Percentiles rank a stretch among this genome's conserved stretches.
Evolutionary conservation across 257 asterid species (phyloP).

Genomic region (Solanum peruvianum): DNA sequence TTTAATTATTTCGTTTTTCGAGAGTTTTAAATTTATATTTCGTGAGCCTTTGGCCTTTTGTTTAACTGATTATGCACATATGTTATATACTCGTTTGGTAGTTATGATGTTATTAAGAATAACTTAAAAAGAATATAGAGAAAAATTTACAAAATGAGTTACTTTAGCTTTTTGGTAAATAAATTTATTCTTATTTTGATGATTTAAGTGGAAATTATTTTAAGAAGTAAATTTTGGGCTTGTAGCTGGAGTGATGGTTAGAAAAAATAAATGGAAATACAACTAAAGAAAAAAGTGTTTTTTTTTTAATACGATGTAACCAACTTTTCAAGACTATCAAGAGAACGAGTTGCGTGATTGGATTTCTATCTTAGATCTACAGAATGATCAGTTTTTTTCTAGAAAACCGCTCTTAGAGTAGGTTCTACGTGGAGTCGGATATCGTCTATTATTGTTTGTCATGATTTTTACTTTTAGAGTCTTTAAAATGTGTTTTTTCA

Average conservation of each 20-base stretch:
- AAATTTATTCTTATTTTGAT: too few species aligned
- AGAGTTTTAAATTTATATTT: background rate
- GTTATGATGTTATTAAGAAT: background rate
- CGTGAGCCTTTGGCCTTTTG: background rate
- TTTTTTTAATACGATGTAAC: too few species aligned
- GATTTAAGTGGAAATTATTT: background rate
- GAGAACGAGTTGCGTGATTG: background rate
- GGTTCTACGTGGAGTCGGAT: background rate
- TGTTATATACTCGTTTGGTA: background rate
- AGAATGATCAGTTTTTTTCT: too few species aligned
- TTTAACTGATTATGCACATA: background rate
- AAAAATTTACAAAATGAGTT: background rate
- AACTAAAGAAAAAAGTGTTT: too few species aligned
- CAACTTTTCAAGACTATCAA: too few species aligned
- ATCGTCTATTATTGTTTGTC: accelerated
- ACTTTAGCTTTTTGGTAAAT: background rate
- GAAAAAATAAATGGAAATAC: background rate
- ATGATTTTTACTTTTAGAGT: too few species aligned
- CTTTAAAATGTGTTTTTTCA: too few species aligned
- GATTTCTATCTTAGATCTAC: background rate
- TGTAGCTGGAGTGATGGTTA: too few species aligned
- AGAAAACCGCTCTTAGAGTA: background rate
- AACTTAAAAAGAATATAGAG: background rate
- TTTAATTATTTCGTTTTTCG: too few species aligned
- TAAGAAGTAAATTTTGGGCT: background rate